Base-by-base conservation (phyloP, 257 asterid species). In the Thymus mandschuricus region DNA sequence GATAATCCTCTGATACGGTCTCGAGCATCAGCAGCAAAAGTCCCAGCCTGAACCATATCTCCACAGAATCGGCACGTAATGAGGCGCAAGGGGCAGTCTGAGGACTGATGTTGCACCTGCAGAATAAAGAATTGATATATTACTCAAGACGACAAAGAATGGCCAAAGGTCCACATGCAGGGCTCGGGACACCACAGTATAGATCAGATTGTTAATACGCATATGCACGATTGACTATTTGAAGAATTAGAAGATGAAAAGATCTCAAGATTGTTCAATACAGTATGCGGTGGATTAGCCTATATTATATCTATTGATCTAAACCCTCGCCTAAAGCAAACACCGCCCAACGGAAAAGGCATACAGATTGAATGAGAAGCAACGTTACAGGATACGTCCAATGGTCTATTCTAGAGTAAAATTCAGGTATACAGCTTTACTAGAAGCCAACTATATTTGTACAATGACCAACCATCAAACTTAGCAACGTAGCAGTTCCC, bases 11-110 rank as follows among this genome's bases (percentile, higher is more conserved):
- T 81, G 34, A 94, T 75, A 5, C 99, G 80, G 72, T 94, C 99
- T 44, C 99, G 80, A 0, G 79, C 92, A 83, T 94, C 97, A 59
- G 86, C 85, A 34, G 96, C 93, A 28, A 75, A 79, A 38, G 76
- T 80, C 72, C 99, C 99, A 21, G 99, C 99, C 75, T 89, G 89
- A 57, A 94, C 99, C 98, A 94, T 94, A 66, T 91, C 99, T 54
- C 99, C 99, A 84, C 99, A 94, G 73, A 89, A 94, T 41, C 85
- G 85, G 75, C 99, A 94, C 10, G 96, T 89, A 66, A 86, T 72
- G 40, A 94, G 86, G 67, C 98, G 86, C 86, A 91, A 35, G 10
- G 90, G 85, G 60, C 99, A 94, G 55, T 88, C 90, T 8, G 62
- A 76, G 63, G 97, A 81, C 79, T 89, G 98, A 80, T 94, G 99